Base-by-base conservation (phyloP, 148 eudicot species). In the Suaeda aralocaspica region DNA sequence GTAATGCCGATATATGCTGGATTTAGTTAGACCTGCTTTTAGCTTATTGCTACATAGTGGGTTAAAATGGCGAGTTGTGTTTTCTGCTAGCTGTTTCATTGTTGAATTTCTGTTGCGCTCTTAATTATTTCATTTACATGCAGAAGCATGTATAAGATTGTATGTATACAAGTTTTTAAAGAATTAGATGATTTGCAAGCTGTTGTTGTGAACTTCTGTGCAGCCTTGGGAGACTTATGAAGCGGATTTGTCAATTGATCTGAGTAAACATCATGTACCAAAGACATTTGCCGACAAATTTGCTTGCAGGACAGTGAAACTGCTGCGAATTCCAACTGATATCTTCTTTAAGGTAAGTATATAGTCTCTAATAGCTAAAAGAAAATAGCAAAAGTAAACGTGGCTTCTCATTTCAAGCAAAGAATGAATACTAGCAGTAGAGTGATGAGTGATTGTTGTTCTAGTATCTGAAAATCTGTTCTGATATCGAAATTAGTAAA, bases 171-270 rank as follows among this genome's bases (percentile, higher is more conserved):
- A n/a, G n/a, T n/a, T n/a, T n/a, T n/a, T n/a, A n/a, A n/a, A n/a
- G n/a, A 22, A 5, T 24, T 53, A n/a, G 48, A 72, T 18, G 61
- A 26, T 53, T 5, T 13, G 44, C 48, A 2, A 41, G 56, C 55
- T 44, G 56, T 41, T 25, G 33, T 44, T 60, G 41, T 24, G 24
- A 67, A 29, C 24, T 31, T 31, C 59, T 73, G 49, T 81, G 80
- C 76, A 91, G 97, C 97, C 97, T 59, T 88, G 97, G 94, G 94
- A 91, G 24, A 78, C 92, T 15, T 88, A 91, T 66, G 75, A 60
- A 56, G 76, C 97, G 21, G 84, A 91, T 74, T 14, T 87, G 79
- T 83, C 89, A 6, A 87, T 91, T 52, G 94, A 91, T 81, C 84
- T 91, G 10, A 49, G 75, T 29, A 91, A 88, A 80, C 97, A 92